Percentiles rank a stretch among this genome's conserved stretches.
phyloP scores from a whole-genome alignment of 106 monocot genomes.

The Platanthera zijinensis region DNA sequence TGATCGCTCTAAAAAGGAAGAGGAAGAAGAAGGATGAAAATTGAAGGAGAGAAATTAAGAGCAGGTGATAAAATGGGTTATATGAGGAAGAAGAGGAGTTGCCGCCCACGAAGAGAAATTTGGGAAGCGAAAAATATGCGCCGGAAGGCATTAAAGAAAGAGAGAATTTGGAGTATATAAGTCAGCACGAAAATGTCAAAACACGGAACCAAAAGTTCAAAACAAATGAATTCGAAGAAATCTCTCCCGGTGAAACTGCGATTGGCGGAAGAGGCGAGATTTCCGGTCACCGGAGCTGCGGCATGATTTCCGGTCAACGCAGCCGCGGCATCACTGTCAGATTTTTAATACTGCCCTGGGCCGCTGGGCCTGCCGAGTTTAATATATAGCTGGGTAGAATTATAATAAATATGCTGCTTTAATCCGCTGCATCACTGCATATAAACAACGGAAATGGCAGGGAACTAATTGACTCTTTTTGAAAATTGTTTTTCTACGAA shows the following conservation, averaged over 20 bases:
- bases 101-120: conserved; percentile 4
- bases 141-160: not conserved
- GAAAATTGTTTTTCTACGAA: too few relatives aligned
- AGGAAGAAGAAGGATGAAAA: not conserved
- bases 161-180: not conserved
- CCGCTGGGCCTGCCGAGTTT: too few relatives aligned
- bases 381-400: too few relatives aligned
- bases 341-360: too few relatives aligned
- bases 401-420: too few relatives aligned
- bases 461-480: too few relatives aligned
- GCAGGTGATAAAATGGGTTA: not conserved
- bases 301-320: not conserved
- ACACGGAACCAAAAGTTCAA: not conserved
- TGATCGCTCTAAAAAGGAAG: not conserved
- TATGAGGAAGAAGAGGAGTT: not conserved
- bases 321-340: too few relatives aligned
- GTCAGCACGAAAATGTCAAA: not conserved
- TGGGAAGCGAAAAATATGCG: not conserved
- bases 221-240: not conserved
- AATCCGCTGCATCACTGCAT: too few relatives aligned
- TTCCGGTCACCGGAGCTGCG: not conserved
- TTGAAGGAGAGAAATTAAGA: not conserved
- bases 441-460: too few relatives aligned
- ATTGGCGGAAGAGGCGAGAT: not conserved
- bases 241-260: not conserved